Evolutionary conservation across 164 flowering plant genomes (phyloP).

Genomic region (Vitis rotundifolia): DNA sequence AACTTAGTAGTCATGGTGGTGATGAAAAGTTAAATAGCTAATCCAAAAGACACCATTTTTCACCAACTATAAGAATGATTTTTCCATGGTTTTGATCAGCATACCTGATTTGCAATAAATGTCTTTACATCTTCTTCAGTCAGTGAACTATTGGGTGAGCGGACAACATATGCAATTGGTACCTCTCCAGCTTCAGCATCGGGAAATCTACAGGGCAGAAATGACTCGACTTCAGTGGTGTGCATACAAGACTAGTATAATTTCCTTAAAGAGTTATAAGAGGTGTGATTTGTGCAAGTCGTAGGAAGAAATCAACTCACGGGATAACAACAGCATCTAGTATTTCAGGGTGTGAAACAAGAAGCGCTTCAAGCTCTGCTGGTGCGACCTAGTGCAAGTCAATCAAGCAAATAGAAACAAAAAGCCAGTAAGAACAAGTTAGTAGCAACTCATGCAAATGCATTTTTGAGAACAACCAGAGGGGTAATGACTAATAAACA

Average conservation of each 20-base stretch:
- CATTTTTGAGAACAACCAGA: no score
- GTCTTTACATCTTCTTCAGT: conserved; percentile 63
- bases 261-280: not conserved
- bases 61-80: no score
- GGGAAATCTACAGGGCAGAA: conserved; percentile 51
- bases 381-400: conserved; percentile 17
- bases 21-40: no score
- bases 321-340: conserved; percentile 92
- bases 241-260: not conserved
- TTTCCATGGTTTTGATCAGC: not conserved
- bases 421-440: no score
- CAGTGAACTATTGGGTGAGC: conserved; percentile 62
- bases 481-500: not conserved
- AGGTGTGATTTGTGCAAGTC: not conserved
- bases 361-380: conserved; percentile 92
- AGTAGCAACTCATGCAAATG: not conserved
- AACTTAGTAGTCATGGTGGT: no score
- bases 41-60: not conserved
- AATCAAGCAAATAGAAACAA: not conserved
- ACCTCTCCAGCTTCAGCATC: conserved; percentile 97
- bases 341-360: conserved; percentile 85
- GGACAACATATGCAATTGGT: conserved; percentile 86
- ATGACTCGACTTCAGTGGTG: not conserved
- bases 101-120: conserved; percentile 81
- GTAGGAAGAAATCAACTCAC: conserved; percentile 46